Base-by-base conservation (phyloP, 768 basidiomycete genomes). In the Arthromyces matolae region DNA sequence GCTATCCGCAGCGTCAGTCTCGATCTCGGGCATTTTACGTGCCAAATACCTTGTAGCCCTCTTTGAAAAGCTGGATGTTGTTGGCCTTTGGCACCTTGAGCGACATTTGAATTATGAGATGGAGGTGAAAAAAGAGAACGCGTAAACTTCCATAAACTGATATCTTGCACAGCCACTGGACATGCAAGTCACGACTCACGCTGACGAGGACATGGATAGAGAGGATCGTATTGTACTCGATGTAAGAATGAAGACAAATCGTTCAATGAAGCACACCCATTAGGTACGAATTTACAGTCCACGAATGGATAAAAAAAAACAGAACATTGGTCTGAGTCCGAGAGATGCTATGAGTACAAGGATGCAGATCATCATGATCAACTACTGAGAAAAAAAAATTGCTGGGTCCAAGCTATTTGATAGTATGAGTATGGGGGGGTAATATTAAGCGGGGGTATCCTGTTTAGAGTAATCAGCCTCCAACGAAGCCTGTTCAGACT, bases 21-120 rank as follows among this genome's bases (percentile, higher is more conserved):
- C 41, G 14, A 24, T 27, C 23, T 22, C 19, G 4, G 10, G 36
- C 8, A 31, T 47, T 14, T 27, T 4, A 27, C 20, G 27, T 24
- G 37, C 14, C 33, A 42, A 36, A 12, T 52, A 89, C 93, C 78
- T 95, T 96, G 80, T 92, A 93, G 20, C 95, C 95, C 25, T 96
- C 91, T 68, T 97, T 97, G 79, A 99, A 98, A 32, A 99, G 81
- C 67, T 93, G 92, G 33, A 93, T 63, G 54, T 86, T 89, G 63
- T 82, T 86, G 44, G 85, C 73, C 68, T 93, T 93, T 23, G 93
- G 94, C 16, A 97, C 92, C 75, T 93, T 93, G 60, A 97, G 77
- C 53, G 93, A 84, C 94, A 97, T 97, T 40, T 55, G 61, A 52
- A 40, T 32, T 10, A 44, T 27, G 45, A 20, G 43, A 42, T 49